Evolutionary conservation across 1,139 yeast species (phyloP), one percentile per base, ranked within the genome.

Genomic region (Debaryomyces subglobosus): DNA sequence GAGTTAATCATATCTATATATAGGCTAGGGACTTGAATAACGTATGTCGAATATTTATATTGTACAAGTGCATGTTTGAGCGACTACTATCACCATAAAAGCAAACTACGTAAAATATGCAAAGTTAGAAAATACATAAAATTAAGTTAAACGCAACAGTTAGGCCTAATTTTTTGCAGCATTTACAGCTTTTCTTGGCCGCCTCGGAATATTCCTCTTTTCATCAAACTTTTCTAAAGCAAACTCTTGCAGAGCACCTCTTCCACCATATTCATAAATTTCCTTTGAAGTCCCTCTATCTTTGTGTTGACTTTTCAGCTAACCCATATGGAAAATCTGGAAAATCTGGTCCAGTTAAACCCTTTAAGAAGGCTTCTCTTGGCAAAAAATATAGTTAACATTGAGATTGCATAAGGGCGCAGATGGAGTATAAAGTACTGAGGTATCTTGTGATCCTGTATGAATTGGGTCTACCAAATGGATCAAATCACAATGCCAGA

Each of bases 401-500:
- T 66, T 67, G 37, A 56, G 44, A 7, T 57, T 56, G 47, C 64
- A 57, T 34, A 61, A 50, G 3, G 74, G 78, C 25, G 58, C 61
- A 1, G 68, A 64, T 1, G 77, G 71, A 43, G 66, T 49, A 34
- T 46, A 49, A 27, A 47, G 43, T n/a, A 50, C 50, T 7, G 52
- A 49, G 5, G 52, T 44, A 39, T 49, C 51, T 7, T 16, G 5
- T 39, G 23, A 2, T n/a, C 81, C 82, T 13, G 50, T 52, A 53
- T 77, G 81, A 5, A 61, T 63, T 20, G 62, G 59, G 51, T 78
- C 82, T 7, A 78, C 82, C n/a, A 74, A 74, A 58, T 78, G 82
- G 20, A 72, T 65, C 35, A 69, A 47, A 54, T 78, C 83, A 49
- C 72, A 65, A 57, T 79, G 83, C 82, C 83, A 79, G 46, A 71